Base-by-base conservation (phyloP, 31 red algal species). In the Bonnemaisonia californica region DNA sequence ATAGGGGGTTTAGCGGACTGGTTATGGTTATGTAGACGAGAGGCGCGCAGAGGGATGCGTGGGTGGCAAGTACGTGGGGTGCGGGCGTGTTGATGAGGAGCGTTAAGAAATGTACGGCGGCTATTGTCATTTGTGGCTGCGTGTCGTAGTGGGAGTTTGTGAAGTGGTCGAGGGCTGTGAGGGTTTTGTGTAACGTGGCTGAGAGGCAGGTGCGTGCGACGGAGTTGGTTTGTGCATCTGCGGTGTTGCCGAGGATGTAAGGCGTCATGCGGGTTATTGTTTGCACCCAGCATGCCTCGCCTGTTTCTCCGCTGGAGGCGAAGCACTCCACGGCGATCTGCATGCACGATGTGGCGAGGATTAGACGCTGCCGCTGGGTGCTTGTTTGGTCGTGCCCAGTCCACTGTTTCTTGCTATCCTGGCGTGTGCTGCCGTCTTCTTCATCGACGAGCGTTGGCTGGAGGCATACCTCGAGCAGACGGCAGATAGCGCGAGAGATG, bases 391-490 rank as follows among this genome's bases (percentile, higher is more conserved):
- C 62, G 38, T 41, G 19, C 48, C 62, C 62, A n/a, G n/a, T n/a
- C n/a, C n/a, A n/a, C n/a, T n/a, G n/a, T n/a, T n/a, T n/a, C 24
- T 42, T 30, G 19, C 18, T 57, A 21, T 31, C 41, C 39, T 69
- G 62, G 37, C 69, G 41, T 9, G 18, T 13, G 9, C 13, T 27
- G 23, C 18, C 21, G 61, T 13, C 26, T 3, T 81, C 78, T n/a
- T 81, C 78, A 63, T 81, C 78, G 5, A 81, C 39, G 11, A 81
- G 34, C 29, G 78, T 81, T 57, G 78, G 78, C 30, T 56, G 37
- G 38, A 62, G 41, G 42, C 62, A 66, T 38, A 81, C 61, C 58
- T 81, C 78, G 7, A 81, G 41, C 3, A 81, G 33, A 42, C 35
- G 47, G 36, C 78, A 81, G 27, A 81, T 69, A 8, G 78, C 78